phyloP scores from a whole-genome alignment of 2,329 filamentous ascomycete species.

The Aureobasidium lini region DNA sequence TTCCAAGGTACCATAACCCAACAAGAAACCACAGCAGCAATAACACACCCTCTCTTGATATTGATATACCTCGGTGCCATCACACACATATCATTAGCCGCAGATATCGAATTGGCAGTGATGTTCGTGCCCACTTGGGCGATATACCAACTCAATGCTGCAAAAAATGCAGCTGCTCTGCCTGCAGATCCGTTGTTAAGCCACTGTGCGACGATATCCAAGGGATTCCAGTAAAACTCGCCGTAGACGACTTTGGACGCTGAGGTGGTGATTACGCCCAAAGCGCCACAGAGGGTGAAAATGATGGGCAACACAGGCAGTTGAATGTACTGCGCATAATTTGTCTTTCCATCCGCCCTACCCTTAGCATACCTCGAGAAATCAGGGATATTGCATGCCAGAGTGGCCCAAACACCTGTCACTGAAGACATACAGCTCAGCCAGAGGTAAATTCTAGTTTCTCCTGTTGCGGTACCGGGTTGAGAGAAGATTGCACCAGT shows the following conservation, averaged over 20 bases:
- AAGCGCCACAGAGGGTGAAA: slow-evolving; percentile 41
- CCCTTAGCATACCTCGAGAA: slow-evolving; percentile 27
- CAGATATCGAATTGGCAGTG: slow-evolving; percentile 46
- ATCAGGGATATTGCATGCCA: slow-evolving; percentile 31
- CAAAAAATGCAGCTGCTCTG: slow-evolving; percentile 28
- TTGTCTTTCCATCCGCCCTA: slow-evolving; percentile 5
- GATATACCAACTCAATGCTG: slow-evolving; percentile 42
- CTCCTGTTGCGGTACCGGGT: slow-evolving; percentile 23
- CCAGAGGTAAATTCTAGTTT: slow-evolving; percentile 22
- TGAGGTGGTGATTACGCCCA: slow-evolving; percentile 53
- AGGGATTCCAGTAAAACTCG: slow-evolving; percentile 32
- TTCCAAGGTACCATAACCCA: slow-evolving; percentile 61
- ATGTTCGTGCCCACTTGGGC: slow-evolving; percentile 46
- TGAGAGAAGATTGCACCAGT: slow-evolving; percentile 25
- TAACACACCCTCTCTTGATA: slow-evolving; percentile 32
- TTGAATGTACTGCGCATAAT: slow-evolving; percentile 29
- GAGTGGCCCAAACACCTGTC: slow-evolving; percentile 26
- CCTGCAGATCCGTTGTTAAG: slow-evolving; percentile 21
- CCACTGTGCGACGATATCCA: slow-evolving; percentile 31
- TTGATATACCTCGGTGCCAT: slow-evolving; percentile 48
- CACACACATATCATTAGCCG: slow-evolving; percentile 46
- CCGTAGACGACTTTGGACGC: slow-evolving; percentile 48
- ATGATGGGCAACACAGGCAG: slow-evolving; percentile 40
- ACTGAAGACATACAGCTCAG: slow-evolving; percentile 24
- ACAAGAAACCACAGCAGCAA: slow-evolving; percentile 38